These are phyloP conservation scores for Flaveria ramosissima DNA, from an alignment of 129 eudicot species.

Conservation along the genomic window DNA sequence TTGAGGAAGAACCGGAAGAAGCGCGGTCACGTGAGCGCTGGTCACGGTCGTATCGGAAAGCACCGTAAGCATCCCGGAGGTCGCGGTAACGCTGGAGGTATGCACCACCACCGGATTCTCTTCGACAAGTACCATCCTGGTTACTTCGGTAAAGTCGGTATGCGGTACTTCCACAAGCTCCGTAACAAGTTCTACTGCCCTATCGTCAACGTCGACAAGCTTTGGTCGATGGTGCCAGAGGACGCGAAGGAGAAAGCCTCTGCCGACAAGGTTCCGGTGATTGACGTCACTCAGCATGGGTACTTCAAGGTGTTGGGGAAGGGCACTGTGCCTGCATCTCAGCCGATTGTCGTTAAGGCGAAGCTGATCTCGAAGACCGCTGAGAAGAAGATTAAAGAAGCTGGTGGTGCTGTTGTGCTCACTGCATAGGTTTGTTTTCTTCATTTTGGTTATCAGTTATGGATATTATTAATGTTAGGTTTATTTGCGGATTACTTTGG, in stretches of 20 bases:
- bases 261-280: constrained; percentile 39
- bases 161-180: constrained; percentile 62
- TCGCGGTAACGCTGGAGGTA: constrained; percentile 59
- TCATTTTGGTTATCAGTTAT: no score
- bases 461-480: no score
- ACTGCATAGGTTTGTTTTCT: no score
- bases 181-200: constrained; percentile 68
- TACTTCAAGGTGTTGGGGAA: constrained; percentile 62
- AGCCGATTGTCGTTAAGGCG: constrained; percentile 60
- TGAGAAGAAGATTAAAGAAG: constrained; percentile 75
- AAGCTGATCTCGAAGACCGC: constrained; percentile 55
- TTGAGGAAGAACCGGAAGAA: constrained; percentile 67
- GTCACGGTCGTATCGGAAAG: constrained; percentile 57
- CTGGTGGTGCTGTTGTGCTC: constrained; percentile 40
- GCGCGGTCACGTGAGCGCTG: constrained; percentile 63
- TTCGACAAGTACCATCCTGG: constrained; percentile 81
- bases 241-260: constrained; percentile 47
- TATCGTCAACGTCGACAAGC: constrained; percentile 55
- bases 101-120: constrained; percentile 78
- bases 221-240: constrained; percentile 66
- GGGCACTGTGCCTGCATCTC: constrained; percentile 39
- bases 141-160: constrained; percentile 67
- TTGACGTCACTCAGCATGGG: constrained; percentile 61
- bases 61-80: constrained; percentile 69
- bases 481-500: no score